Conservation (phyloP, 331 rosid species). For the Arachis monticola region DNA sequence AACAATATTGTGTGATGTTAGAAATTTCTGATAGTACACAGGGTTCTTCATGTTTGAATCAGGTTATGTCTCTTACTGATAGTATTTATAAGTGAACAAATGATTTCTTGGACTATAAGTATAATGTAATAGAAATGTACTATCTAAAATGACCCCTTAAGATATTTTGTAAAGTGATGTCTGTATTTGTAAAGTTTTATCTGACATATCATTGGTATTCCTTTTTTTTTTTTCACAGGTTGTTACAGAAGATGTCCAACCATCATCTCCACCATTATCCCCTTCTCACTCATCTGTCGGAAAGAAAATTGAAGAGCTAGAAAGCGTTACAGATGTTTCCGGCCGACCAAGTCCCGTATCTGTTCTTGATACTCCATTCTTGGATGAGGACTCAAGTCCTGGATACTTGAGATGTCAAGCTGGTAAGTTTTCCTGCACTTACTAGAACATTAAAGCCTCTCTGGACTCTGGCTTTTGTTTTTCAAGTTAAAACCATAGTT, state of each 20-base stretch:
- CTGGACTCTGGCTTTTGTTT: slow-evolving; percentile 1
- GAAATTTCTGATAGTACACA: slow-evolving; percentile 45
- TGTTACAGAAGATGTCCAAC: slow-evolving; percentile 49
- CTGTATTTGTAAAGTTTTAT: slow-evolving; percentile 24
- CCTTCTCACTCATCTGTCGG: slow-evolving; percentile 52
- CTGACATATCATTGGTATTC: slow-evolving; percentile 12
- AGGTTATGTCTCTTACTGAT: slow-evolving; percentile 52
- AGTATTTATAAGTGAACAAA: slow-evolving; percentile 15
- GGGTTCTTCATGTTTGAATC: slow-evolving; percentile 50
- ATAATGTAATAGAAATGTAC: slow-evolving; percentile 1
- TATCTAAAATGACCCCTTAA: not conserved
- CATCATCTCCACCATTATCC: slow-evolving; percentile 53
- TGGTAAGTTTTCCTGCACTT: slow-evolving; percentile 49
- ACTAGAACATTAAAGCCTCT: slow-evolving; percentile 7
- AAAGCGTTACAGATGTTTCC: slow-evolving; percentile 46
- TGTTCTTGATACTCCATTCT: slow-evolving; percentile 73
- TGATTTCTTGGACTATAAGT: slow-evolving; percentile 14
- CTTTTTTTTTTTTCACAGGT: slow-evolving; percentile 53
- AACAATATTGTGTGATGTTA: slow-evolving; percentile 45
- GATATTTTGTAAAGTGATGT: not conserved
- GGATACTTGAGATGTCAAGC: slow-evolving; percentile 46
- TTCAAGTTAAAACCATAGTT: not conserved
- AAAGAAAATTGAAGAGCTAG: slow-evolving; percentile 56
- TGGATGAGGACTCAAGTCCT: slow-evolving; percentile 72
- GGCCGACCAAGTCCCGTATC: slow-evolving; percentile 95